Percentiles rank a stretch among this genome's conserved stretches.
Evolutionary conservation across 495 filamentous ascomycete genomes (phyloP).

Genomic region (Aspergillus indologenus): DNA sequence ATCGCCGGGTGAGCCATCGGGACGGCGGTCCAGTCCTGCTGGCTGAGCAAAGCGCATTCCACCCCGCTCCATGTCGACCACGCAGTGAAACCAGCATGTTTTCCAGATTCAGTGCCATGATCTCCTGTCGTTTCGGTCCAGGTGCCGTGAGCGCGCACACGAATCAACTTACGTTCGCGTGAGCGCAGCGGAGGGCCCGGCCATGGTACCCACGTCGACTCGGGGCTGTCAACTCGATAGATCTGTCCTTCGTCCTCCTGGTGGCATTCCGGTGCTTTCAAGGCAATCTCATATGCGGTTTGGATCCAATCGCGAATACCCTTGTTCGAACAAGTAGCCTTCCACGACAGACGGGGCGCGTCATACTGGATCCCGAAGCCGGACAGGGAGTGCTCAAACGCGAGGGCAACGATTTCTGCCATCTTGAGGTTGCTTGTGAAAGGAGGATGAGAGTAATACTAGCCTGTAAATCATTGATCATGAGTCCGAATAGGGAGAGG

Average conservation of each 20-base stretch:
- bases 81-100: conserved; percentile 16
- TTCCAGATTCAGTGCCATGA: neutral
- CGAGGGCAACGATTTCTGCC: neutral
- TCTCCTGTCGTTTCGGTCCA: neutral
- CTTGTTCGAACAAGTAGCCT: neutral
- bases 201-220: conserved; percentile 51
- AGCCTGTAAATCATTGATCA: neutral
- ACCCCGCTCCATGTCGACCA: conserved; percentile 38
- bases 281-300: neutral
- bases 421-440: neutral
- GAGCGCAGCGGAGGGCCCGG: conserved; percentile 41
- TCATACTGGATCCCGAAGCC: neutral
- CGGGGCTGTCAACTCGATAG: neutral
- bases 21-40: conserved; percentile 39
- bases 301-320: neutral
- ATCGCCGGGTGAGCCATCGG: conserved; percentile 26
- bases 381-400: neutral
- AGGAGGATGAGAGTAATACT: neutral
- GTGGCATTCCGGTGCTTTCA: neutral
- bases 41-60: conserved; percentile 36
- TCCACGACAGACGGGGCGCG: neutral
- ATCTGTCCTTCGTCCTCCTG: neutral
- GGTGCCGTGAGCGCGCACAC: conserved; percentile 35
- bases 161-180: conserved; percentile 36
- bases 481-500: neutral